Evolutionary conservation across 202 grass and related monocot genomes (phyloP).

Genomic region (Setaria italica): DNA sequence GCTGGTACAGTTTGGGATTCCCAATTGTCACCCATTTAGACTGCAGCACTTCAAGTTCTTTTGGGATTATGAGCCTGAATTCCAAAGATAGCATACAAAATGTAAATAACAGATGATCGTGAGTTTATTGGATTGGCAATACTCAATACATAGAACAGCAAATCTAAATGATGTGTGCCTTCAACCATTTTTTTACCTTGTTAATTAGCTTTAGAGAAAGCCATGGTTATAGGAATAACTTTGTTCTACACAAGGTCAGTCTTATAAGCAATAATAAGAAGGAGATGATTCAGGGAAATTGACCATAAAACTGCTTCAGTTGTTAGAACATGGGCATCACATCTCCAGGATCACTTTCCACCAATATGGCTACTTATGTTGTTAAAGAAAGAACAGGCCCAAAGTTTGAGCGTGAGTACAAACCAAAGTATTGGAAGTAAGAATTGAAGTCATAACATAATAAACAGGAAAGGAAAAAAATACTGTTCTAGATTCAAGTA

Average conservation of each 20-base stretch:
- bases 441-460: background rate
- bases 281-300: background rate
- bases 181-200: background rate
- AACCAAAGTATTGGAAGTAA: background rate
- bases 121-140: constrained; percentile 12
- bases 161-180: background rate
- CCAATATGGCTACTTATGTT: background rate
- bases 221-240: background rate
- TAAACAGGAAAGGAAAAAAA: background rate
- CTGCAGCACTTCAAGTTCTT: constrained; percentile 9
- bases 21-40: background rate
- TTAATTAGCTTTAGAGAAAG: background rate
- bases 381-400: background rate
- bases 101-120: background rate
- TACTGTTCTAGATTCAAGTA: background rate
- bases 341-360: background rate
- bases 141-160: background rate
- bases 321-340: background rate
- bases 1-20: background rate
- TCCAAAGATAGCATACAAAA: background rate
- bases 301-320: background rate
- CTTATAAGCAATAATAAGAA: background rate
- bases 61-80: constrained; percentile 1
- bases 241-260: background rate
- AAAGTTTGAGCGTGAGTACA: background rate